Conservation (phyloP, 2,329 filamentous ascomycete genomes). For the Alternaria triticina region DNA sequence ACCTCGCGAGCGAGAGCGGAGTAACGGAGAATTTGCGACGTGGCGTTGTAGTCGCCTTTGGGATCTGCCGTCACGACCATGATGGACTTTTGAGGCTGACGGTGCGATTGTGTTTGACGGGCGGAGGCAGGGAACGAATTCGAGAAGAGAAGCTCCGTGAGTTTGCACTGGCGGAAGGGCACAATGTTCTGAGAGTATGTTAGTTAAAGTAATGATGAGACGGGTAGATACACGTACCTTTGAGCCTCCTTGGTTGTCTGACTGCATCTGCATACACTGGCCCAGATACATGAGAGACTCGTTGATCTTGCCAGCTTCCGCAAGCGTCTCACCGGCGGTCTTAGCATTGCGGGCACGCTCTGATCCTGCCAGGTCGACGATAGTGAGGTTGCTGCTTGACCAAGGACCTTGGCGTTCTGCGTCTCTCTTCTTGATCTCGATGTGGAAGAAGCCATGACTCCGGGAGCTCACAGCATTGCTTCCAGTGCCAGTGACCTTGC, state of each 20-base stretch:
- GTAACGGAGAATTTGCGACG: slow-evolving; percentile 93
- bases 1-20: slow-evolving; percentile 91
- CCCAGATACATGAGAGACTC: slow-evolving; percentile 98
- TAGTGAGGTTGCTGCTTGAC: slow-evolving; percentile 79
- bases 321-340: slow-evolving; percentile 88
- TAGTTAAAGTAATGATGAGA: slow-evolving; percentile 5
- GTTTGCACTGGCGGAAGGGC: slow-evolving; percentile 68
- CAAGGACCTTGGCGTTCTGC: slow-evolving; percentile 66
- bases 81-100: slow-evolving; percentile 77
- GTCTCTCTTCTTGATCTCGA: slow-evolving; percentile 87
- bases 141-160: slow-evolving; percentile 60
- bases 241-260: slow-evolving; percentile 73
- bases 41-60: slow-evolving; percentile 92
- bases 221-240: slow-evolving; percentile 62
- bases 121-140: slow-evolving; percentile 57
- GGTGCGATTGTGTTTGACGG: slow-evolving; percentile 52
- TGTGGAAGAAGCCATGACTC: slow-evolving; percentile 94
- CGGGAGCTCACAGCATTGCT: slow-evolving; percentile 92
- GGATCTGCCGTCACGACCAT: slow-evolving; percentile 98
- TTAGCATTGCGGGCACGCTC: slow-evolving; percentile 93
- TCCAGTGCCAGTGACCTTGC: slow-evolving; percentile 86
- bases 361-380: slow-evolving; percentile 93
- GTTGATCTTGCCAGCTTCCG: slow-evolving; percentile 97
- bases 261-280: slow-evolving; percentile 95
- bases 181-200: slow-evolving; percentile 62